Conservation (phyloP, 176 grass and related monocot genomes). For the Sorghum bicolor region DNA sequence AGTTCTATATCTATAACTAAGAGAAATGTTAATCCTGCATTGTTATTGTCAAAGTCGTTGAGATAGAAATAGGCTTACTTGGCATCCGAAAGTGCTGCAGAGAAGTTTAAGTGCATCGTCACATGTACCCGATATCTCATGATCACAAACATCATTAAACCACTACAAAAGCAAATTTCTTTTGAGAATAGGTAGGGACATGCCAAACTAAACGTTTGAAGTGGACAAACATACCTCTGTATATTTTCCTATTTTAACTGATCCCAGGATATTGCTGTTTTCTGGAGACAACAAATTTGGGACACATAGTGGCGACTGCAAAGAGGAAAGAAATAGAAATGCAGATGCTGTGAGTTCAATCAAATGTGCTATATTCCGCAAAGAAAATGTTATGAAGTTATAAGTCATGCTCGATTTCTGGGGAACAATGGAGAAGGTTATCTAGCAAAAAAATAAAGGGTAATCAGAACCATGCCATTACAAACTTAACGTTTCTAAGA, state of each 20-base stretch:
- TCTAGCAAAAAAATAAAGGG: neutral
- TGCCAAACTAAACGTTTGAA: constrained; percentile 13
- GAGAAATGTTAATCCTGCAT: neutral
- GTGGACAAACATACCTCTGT: constrained; percentile 55
- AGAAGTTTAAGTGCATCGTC: constrained; percentile 85
- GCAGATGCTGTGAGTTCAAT: constrained; percentile 6
- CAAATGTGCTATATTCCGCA: neutral
- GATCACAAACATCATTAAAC: constrained; percentile 93
- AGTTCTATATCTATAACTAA: neutral
- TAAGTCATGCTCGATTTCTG: neutral
- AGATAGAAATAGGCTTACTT: constrained; percentile 46
- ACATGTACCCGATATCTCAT: constrained; percentile 81
- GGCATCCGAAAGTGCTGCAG: constrained; percentile 56
- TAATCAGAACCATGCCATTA: too few relatives aligned
- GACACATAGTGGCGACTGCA: constrained; percentile 72
- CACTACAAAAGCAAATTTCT: constrained; percentile 57
- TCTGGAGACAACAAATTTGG: constrained; percentile 72
- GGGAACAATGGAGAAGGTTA: neutral
- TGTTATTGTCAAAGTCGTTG: neutral
- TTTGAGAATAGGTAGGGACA: constrained; percentile 7
- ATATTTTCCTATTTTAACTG: constrained; percentile 90
- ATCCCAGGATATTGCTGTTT: constrained; percentile 59
- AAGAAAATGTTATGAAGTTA: neutral
- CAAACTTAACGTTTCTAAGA: too few relatives aligned
- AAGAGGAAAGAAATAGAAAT: constrained; percentile 6